These are phyloP conservation scores for Holtermanniella nyarrowii DNA, from an alignment of 768 basidiomycete genomes.

Conservation along the genomic window DNA sequence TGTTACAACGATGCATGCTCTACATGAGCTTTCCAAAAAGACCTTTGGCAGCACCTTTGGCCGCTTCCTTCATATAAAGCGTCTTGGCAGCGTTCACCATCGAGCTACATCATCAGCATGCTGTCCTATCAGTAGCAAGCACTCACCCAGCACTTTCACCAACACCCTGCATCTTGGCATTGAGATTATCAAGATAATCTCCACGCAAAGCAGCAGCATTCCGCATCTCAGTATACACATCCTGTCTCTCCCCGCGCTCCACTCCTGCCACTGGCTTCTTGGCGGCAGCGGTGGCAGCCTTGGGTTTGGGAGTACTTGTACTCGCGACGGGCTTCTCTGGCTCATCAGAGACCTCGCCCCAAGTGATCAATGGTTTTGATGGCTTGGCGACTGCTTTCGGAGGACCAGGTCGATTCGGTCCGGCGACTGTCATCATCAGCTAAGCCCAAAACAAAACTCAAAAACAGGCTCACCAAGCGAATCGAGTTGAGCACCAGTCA, in stretches of 20 bases:
- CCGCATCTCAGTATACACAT: constrained; percentile 39
- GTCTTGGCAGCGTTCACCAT: background rate
- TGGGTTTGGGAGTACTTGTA: constrained; percentile 6
- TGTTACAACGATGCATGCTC: background rate
- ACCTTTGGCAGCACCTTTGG: constrained; percentile 33
- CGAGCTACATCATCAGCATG: constrained; percentile 17
- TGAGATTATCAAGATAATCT: constrained; percentile 31
- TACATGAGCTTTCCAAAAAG: constrained; percentile 31
- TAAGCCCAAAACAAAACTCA: background rate
- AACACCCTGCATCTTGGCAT: constrained; percentile 27
- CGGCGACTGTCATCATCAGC: constrained; percentile 28
- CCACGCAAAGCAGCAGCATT: constrained; percentile 29
- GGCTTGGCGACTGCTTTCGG: constrained; percentile 26
- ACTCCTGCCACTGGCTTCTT: constrained; percentile 17
- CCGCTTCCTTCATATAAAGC: constrained; percentile 35
- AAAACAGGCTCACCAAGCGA: constrained; percentile 20
- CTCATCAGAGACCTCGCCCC: constrained; percentile 33
- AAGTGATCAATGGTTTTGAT: constrained; percentile 31
- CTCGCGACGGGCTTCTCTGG: constrained; percentile 10
- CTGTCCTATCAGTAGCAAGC: constrained; percentile 26
- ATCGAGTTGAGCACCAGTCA: constrained; percentile 41
- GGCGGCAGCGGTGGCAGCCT: constrained; percentile 23
- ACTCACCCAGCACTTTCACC: constrained; percentile 26
- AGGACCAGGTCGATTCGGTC: constrained; percentile 34
- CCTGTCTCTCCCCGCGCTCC: constrained; percentile 27